Evolutionary conservation across 176 grass and related monocot genomes (phyloP).

Genomic region (Oryza longistaminata): DNA sequence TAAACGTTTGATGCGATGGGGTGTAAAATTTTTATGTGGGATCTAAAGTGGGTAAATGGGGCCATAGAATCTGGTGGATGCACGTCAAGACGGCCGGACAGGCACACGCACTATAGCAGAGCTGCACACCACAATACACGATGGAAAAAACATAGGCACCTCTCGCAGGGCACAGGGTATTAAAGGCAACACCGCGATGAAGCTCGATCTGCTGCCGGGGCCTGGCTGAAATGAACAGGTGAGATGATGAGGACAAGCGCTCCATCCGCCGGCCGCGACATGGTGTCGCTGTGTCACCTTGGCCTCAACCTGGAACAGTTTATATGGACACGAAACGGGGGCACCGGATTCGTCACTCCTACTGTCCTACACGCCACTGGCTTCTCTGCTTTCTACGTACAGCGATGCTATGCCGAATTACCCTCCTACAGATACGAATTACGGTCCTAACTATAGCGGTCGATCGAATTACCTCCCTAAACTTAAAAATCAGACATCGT

Average conservation of each 20-base stretch:
- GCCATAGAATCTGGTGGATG: neutral
- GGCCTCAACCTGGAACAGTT: neutral
- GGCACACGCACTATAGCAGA: neutral
- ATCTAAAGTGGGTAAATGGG: too few relatives aligned
- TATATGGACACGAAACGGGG: neutral
- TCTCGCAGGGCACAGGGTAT: neutral
- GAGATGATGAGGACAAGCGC: neutral
- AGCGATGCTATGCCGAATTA: too few relatives aligned
- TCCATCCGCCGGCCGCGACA: neutral
- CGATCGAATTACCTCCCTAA: too few relatives aligned
- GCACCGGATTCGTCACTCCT: neutral
- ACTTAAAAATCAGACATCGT: too few relatives aligned
- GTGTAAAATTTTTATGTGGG: too few relatives aligned
- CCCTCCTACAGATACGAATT: too few relatives aligned
- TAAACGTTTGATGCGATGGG: too few relatives aligned
- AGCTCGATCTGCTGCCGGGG: neutral
- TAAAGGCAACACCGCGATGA: neutral
- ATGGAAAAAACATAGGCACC: neutral
- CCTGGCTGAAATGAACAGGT: neutral
- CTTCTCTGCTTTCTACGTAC: too few relatives aligned
- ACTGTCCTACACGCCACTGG: neutral
- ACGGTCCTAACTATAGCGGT: too few relatives aligned
- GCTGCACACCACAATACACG: neutral
- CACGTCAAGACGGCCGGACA: neutral
- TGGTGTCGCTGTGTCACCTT: neutral